Evolutionary conservation across 208 protist species (phyloP), one percentile per base, ranked within the genome.

Genomic region (Trypanosoma scelopori): DNA sequence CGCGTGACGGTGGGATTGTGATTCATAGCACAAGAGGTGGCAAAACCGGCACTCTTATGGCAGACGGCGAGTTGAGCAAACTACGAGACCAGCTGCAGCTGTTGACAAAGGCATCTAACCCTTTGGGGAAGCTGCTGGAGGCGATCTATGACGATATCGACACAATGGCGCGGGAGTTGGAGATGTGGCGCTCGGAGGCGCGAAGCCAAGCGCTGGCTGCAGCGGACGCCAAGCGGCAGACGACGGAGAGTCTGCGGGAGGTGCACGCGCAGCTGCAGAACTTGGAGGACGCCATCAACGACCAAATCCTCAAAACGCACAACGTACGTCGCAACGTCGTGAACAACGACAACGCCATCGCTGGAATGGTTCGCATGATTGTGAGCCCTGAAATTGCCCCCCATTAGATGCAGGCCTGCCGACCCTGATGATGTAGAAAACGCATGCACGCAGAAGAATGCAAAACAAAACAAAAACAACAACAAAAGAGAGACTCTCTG

Each of bases 121-220:
- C 90, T 1, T 69, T 96, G 16, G 90, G 90, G 13, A 92, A 91
- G 74, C 85, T 96, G 22, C 62, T 96, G 7, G 87, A 93, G 66
- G 73, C 82, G 1, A 93, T 93, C 27, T 83, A 93, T 72, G 87
- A 96, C 50, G 90, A 96, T 60, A 85, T 96, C 59, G 90, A 96
- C 39, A 93, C 82, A 56, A 96, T 96, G 90, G 70, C 74, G 13
- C 78, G 90, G 5, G 90, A 96, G 71, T 64, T 96, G 30, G 90
- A 96, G 56, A 93, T 90, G 87, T 96, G 90, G 90, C 82, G 90
- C 37, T 85, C 79, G 25, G 87, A 96, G 74, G 82, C 90, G 35
- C 85, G 90, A 37, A 91, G 53, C 39, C 90, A 96, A 70, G 81
- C 82, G 11, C 60, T 92, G 20, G 87, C 87, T 22, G 90, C 90